Percentiles rank a stretch among this genome's conserved stretches.
Evolutionary conservation across 78 protist species (phyloP).

Genomic region (Tieghemostelium lacteum): DNA sequence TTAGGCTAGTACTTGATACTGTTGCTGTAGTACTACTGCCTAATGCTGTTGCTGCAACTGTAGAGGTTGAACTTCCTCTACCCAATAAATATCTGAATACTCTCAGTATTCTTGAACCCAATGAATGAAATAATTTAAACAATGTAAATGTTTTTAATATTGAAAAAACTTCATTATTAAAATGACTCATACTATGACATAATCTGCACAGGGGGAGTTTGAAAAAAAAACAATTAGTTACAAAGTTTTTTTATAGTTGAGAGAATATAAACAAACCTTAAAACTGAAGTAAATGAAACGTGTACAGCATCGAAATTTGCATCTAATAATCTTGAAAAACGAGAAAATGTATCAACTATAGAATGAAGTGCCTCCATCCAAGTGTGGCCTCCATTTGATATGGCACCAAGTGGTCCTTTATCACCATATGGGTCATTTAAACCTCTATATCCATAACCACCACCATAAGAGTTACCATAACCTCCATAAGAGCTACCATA

Average conservation of each 20-base stretch:
- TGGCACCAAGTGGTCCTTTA: not conserved
- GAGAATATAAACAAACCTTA: conserved; percentile 36
- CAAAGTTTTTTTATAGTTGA: too few species aligned
- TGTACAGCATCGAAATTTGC: conserved; percentile 79
- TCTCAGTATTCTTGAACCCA: conserved; percentile 18
- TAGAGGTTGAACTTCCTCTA: not conserved
- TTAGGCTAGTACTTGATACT: too few species aligned
- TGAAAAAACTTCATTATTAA: conserved; percentile 37
- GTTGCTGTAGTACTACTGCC: too few species aligned
- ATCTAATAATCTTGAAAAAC: conserved; percentile 31
- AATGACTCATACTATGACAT: conserved; percentile 75
- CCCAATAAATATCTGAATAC: conserved; percentile 50
- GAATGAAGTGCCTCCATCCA: conserved; percentile 41
- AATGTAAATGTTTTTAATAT: conserved; percentile 61
- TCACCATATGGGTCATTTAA: not conserved
- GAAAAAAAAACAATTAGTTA: not conserved
- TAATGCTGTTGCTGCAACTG: conserved; percentile 1
- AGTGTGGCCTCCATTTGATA: not conserved
- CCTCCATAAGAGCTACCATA: conserved; percentile 46
- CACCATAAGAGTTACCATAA: conserved; percentile 20
- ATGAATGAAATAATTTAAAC: conserved; percentile 63
- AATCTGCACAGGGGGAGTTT: not conserved
- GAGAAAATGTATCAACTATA: conserved; percentile 34
- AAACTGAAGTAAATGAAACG: conserved; percentile 58
- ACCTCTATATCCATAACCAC: conserved; percentile 24